phyloP scores from a whole-genome alignment of 2,329 filamentous ascomycete species.

The Colletotrichum tropicicola region DNA sequence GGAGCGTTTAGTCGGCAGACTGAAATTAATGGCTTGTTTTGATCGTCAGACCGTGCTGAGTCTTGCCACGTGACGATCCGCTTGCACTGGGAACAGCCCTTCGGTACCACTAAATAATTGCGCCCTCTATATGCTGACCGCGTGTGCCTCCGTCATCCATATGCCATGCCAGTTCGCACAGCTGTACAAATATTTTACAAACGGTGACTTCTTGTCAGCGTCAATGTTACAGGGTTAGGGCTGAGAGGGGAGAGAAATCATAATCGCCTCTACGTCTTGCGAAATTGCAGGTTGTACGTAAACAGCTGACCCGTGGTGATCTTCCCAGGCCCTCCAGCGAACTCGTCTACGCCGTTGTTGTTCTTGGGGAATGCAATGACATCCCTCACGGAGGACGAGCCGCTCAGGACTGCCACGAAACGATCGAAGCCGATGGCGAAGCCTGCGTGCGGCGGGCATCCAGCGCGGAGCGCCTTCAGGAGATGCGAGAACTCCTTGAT shows the following conservation, averaged over 20 bases:
- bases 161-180: too few relatives aligned
- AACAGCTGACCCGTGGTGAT: constrained; percentile 67
- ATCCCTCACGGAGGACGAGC: constrained; percentile 81
- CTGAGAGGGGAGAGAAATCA: too few relatives aligned
- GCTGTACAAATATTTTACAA: too few relatives aligned
- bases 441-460: constrained; percentile 94
- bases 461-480: constrained; percentile 81
- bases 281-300: constrained; percentile 55
- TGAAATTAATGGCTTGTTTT: background rate
- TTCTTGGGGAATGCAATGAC: constrained; percentile 98
- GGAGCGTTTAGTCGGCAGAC: background rate
- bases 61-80: too few relatives aligned
- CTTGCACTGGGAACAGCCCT: too few relatives aligned
- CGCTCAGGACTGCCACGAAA: constrained; percentile 81
- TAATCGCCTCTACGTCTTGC: background rate
- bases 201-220: too few relatives aligned
- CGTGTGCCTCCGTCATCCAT: too few relatives aligned
- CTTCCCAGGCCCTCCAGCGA: constrained; percentile 80
- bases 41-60: too few relatives aligned
- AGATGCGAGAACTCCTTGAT: constrained; percentile 87
- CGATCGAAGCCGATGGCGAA: constrained; percentile 94
- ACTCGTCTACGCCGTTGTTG: constrained; percentile 85
- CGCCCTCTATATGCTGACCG: too few relatives aligned
- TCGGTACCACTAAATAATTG: too few relatives aligned
- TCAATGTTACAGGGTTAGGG: too few relatives aligned